A percentile compares a stretch with the other conserved stretches of the same genome.
These are phyloP conservation scores for Chenopodium berlandieri DNA, from an alignment of 148 eudicot genomes.

Conservation along the genomic window DNA sequence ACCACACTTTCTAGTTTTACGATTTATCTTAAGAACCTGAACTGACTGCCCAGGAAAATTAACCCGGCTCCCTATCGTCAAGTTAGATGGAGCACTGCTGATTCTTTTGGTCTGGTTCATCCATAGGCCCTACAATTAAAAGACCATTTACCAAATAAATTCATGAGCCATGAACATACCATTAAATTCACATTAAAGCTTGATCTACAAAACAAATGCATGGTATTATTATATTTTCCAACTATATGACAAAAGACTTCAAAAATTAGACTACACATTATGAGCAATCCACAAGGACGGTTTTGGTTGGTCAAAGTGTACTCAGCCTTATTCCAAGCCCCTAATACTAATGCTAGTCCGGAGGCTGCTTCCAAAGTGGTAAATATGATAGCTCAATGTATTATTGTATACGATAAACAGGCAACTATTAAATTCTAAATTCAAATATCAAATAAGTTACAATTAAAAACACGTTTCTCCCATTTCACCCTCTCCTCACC, in stretches of 20 bases:
- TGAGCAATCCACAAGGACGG: neutral
- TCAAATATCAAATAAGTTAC: neutral
- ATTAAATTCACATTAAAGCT: neutral
- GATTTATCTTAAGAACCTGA: constrained; percentile 40
- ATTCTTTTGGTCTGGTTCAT: constrained; percentile 49
- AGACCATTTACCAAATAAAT: neutral
- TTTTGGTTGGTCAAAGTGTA: neutral
- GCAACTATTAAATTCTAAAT: neutral
- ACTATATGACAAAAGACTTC: neutral
- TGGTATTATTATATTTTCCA: neutral
- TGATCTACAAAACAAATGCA: neutral
- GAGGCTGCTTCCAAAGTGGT: neutral
- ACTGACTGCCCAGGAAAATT: constrained; percentile 56
- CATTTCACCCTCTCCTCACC: too few species aligned
- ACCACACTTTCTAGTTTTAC: constrained; percentile 49
- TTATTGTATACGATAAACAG: neutral
- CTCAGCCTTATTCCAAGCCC: neutral
- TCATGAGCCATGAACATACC: neutral
- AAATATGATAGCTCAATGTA: neutral
- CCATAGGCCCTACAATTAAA: constrained; percentile 54
- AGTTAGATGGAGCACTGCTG: constrained; percentile 52
- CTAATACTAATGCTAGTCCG: neutral
- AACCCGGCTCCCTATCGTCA: constrained; percentile 52
- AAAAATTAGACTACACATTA: neutral
- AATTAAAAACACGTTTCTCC: too few species aligned